Conservation (phyloP, 768 basidiomycete species). For the Phallus indusiatus region DNA sequence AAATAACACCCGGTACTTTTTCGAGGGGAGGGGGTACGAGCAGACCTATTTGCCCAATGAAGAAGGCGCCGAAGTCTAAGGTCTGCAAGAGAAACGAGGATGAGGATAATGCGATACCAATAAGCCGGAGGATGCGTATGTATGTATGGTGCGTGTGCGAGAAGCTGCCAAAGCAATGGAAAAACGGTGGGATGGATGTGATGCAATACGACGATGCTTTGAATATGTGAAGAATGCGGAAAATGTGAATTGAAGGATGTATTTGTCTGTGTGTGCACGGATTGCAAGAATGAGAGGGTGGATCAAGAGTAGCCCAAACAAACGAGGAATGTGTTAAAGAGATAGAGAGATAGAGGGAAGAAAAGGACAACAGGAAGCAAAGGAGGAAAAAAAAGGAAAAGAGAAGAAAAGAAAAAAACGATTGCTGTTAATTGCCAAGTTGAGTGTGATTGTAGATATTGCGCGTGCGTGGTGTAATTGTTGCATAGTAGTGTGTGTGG, state of each 20-base stretch:
- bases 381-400: background rate
- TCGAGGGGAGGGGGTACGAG: background rate
- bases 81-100: too few relatives aligned
- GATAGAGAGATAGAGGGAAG: background rate
- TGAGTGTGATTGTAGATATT: background rate
- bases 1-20: background rate
- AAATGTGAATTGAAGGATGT: too few relatives aligned
- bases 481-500: background rate
- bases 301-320: background rate
- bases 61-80: too few relatives aligned
- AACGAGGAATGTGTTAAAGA: background rate
- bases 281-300: too few relatives aligned
- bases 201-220: too few relatives aligned
- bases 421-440: constrained; percentile 7
- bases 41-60: too few relatives aligned
- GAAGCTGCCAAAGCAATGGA: background rate
- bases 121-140: background rate
- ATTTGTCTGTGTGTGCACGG: too few relatives aligned
- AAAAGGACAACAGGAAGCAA: background rate
- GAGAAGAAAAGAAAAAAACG: constrained; percentile 3
- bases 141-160: background rate
- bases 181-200: too few relatives aligned
- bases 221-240: too few relatives aligned
- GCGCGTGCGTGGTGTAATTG: background rate
- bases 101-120: background rate